Base-by-base conservation (phyloP, 805 yeast genomes). In the Pichia deserticola region DNA sequence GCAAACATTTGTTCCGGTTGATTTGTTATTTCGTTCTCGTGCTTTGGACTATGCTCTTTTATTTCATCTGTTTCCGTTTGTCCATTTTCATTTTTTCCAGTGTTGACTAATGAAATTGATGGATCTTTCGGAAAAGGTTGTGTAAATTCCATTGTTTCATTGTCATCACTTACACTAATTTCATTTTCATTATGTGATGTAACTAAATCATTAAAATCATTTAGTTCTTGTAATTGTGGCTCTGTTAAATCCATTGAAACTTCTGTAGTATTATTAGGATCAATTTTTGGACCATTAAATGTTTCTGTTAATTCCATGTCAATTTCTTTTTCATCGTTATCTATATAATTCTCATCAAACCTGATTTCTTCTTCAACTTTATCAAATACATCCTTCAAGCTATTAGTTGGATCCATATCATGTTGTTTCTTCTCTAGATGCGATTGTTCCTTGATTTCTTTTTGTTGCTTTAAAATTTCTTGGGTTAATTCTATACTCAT, bases 401-500 rank as follows among this genome's bases (percentile, higher is more conserved):
- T 51, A 12, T 36, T 45, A n/a, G 32, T 12, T 27, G 27, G 43
- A 39, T 13, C 33, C 34, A 20, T 38, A n/a, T 11, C 30, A 20
- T 9, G 29, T 15, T 20, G 15, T 13, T 45, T 32, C 20, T 35
- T 45, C 30, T 30, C 20, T 8, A 36, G 27, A 29, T 27, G 32
- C 20, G 32, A 33, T 32, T 56, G 55, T 13, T 52, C 40, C 9
- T 36, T 40, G 20, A 52, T 42, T 10, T 36, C 44, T 2, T 36
- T 36, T 25, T 51, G 58, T 36, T 57, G 58, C 36, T 52, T 55
- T 27, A 43, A 41, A 27, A 60, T 48, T 44, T 59, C 60, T 29
- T 58, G 55, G 3, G 63, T 58, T 28, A 61, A 27, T 29, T 60
- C 63, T 36, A 57, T 49, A 10, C 63, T 56, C 53, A 60, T 51